Conservation (phyloP, 768 basidiomycete species). For the Podaxis sp. region DNA sequence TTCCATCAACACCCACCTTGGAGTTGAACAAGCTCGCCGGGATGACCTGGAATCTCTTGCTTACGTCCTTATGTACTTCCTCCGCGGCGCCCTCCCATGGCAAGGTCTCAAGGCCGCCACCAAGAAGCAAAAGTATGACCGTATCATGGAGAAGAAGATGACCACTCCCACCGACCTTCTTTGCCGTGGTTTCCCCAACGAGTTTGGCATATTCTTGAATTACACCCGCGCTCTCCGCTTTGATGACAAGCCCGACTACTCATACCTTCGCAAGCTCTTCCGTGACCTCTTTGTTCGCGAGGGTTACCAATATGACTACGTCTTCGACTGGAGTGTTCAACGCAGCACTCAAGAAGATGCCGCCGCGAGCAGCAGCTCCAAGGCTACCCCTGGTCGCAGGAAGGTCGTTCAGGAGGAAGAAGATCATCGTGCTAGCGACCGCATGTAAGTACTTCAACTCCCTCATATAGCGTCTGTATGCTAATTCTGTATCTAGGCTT, state of each 20-base stretch:
- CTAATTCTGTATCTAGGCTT: slow-evolving; percentile 47
- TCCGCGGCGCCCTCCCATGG: slow-evolving; percentile 97
- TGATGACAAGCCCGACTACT: slow-evolving; percentile 99
- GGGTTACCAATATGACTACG: slow-evolving; percentile 98
- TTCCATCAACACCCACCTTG: slow-evolving; percentile 98
- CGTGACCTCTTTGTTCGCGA: slow-evolving; percentile 95
- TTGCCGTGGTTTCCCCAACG: slow-evolving; percentile 99
- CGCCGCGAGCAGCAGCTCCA: slow-evolving; percentile 55
- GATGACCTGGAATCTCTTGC: slow-evolving; percentile 98
- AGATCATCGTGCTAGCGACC: slow-evolving; percentile 75
- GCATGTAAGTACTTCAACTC: slow-evolving; percentile 58
- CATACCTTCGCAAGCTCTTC: slow-evolving; percentile 99
- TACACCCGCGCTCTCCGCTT: slow-evolving; percentile 98
- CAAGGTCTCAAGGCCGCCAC: slow-evolving; percentile 99
- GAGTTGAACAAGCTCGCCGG: slow-evolving; percentile 96
- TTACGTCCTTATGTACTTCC: slow-evolving; percentile 99
- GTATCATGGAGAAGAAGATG: slow-evolving; percentile 99
- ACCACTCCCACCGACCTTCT: slow-evolving; percentile 95
- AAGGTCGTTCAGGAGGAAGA: slow-evolving; percentile 86
- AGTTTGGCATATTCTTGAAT: slow-evolving; percentile 98
- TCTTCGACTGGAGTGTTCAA: slow-evolving; percentile 98
- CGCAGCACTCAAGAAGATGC: slow-evolving; percentile 66
- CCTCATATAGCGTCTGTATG: slow-evolving; percentile 14
- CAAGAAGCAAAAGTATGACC: slow-evolving; percentile 99
- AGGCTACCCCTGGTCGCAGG: slow-evolving; percentile 57